A percentile compares a stretch with the other conserved stretches of the same genome.
These are phyloP conservation scores for Neurospora sp. DNA, from an alignment of 495 filamentous ascomycete genomes.

Conservation along the genomic window DNA sequence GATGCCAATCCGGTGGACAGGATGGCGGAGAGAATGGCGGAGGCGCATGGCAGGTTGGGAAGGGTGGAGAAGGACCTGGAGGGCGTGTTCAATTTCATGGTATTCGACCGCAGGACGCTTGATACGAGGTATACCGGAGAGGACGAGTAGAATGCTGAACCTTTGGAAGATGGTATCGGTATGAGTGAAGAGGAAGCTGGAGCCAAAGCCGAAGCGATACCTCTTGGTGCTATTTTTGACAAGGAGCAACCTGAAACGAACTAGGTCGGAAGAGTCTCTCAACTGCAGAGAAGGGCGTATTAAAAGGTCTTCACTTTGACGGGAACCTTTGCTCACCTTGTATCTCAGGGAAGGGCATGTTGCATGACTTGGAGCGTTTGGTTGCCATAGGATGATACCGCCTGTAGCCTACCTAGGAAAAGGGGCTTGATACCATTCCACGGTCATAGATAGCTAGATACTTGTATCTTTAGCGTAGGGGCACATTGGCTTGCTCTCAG, in stretches of 20 bases:
- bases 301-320: too few species aligned
- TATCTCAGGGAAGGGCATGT: too few species aligned
- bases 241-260: not conserved
- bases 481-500: not conserved
- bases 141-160: not conserved
- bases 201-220: not conserved
- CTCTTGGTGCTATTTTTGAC: not conserved
- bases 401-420: too few species aligned
- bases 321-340: too few species aligned
- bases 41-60: conserved; percentile 26
- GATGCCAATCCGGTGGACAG: conserved; percentile 25
- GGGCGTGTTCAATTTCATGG: conserved; percentile 35
- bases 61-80: conserved; percentile 22
- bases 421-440: too few species aligned
- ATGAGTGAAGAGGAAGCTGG: not conserved
- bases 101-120: conserved; percentile 29
- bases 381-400: too few species aligned
- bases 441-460: not conserved
- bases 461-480: not conserved
- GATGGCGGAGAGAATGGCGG: conserved; percentile 25
- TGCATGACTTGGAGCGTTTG: too few species aligned
- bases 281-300: too few species aligned
- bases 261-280: too few species aligned
- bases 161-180: not conserved
- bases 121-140: conserved; percentile 20